phyloP scores from a whole-genome alignment of 441 rosid species.

The Mallotus japonicus region DNA sequence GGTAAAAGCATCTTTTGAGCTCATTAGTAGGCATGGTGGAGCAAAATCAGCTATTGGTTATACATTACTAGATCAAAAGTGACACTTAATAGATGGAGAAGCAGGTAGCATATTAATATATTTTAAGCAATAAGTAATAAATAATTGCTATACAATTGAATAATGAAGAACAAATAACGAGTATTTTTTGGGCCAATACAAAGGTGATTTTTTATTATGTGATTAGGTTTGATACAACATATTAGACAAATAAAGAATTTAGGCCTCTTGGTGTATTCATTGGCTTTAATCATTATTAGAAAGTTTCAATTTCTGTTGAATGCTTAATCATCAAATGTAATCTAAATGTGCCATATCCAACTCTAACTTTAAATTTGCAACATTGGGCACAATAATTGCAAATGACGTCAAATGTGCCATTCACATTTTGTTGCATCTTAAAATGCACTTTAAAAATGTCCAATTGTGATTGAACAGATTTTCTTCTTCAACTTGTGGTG shows the following conservation, averaged over 20 bases:
- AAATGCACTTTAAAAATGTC: no score
- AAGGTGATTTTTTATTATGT: background rate
- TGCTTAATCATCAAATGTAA: no score
- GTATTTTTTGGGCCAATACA: background rate
- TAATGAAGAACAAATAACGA: background rate
- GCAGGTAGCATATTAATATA: background rate
- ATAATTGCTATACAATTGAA: background rate
- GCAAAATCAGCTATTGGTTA: background rate
- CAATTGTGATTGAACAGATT: no score
- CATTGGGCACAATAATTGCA: no score
- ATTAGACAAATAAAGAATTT: slow-evolving; percentile 4
- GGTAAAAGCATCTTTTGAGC: background rate
- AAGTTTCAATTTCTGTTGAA: background rate
- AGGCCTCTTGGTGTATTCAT: slow-evolving; percentile 8
- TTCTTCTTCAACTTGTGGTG: no score
- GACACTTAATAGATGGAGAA: background rate
- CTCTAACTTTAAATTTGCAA: no score
- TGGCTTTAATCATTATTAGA: slow-evolving; percentile 1
- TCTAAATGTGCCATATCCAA: no score
- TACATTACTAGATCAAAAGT: background rate
- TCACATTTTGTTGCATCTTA: no score
- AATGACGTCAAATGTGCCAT: no score
- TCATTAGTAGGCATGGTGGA: background rate
- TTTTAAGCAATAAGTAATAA: background rate
- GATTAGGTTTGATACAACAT: slow-evolving; percentile 2